Base-by-base conservation (phyloP, 495 filamentous ascomycete genomes). In the Tuber brumale region DNA sequence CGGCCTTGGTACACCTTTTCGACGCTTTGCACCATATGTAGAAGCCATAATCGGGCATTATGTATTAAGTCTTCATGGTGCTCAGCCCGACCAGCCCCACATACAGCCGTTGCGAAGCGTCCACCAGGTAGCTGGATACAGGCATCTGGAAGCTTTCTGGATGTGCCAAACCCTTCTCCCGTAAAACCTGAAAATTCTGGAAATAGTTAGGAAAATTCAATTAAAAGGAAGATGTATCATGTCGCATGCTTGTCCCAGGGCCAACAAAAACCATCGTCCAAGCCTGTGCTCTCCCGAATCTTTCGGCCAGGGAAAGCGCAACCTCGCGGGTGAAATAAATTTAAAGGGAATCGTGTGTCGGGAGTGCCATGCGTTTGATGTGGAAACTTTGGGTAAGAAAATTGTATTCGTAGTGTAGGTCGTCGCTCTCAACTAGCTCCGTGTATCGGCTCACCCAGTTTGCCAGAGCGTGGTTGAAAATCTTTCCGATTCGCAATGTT, bases 351-450 rank as follows among this genome's bases (percentile, higher is more conserved):
- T n/a, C 21, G 8, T 51, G 21, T 8, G 8, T 51, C 0, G 46
- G 21, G 3, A 51, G 46, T 10, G 46, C 21, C 46, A 23, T 51
- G 46, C 46, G n/a, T 51, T 51, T n/a, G 3, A 51, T 51, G 1
- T 51, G 21, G n/a, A n/a, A n/a, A 7, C 46, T 51, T 51, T 9
- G 21, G 46, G 4, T 51, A 23, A 23, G 46, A 51, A n/a, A n/a
- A 51, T 51, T 51, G 23, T n/a, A n/a, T n/a, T 51, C 46, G 6
- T 51, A 51, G 6, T 6, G 21, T 51, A 51, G 21, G 21, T 51
- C 8, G 3, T n/a, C 3, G 0, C 46, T n/a, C 23, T 51, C 21
- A 10, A 9, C 7, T 0, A 51, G 0, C n/a, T n/a, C 21, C 1
- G 21, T 6, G 21, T 51, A 23, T 51, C 6, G 46, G 7, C 21